phyloP scores from a whole-genome alignment of 768 basidiomycete species.

The Leccinum incarnatum region DNA sequence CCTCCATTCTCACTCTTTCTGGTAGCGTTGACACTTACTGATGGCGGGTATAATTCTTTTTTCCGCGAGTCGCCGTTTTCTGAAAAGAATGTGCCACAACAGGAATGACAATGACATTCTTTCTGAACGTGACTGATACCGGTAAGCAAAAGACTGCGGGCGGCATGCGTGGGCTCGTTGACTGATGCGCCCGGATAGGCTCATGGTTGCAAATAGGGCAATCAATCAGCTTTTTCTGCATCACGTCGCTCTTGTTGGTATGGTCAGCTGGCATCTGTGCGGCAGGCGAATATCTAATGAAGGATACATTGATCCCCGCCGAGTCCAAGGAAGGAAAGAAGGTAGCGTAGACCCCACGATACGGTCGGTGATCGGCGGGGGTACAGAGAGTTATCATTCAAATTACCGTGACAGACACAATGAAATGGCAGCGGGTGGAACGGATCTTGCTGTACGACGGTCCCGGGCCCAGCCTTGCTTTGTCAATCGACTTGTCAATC shows the following conservation, averaged over 20 bases:
- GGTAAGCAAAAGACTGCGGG: conserved; percentile 39
- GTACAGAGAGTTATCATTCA: background rate
- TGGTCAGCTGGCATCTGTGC: conserved; percentile 79
- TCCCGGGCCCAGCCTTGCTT: background rate
- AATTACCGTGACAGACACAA: background rate
- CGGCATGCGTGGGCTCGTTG: background rate
- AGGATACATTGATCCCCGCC: conserved; percentile 28
- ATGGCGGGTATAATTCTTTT: conserved; percentile 7
- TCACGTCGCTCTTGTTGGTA: conserved; percentile 72
- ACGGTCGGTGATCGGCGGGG: conserved; percentile 16
- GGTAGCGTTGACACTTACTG: conserved; percentile 60
- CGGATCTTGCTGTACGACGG: background rate
- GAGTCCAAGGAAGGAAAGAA: conserved; percentile 18
- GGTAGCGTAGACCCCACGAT: conserved; percentile 23
- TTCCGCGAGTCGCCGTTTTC: background rate
- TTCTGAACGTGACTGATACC: conserved; percentile 79
- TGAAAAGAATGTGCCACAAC: background rate
- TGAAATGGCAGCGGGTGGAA: background rate
- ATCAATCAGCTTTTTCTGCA: conserved; percentile 85
- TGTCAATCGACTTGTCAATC: background rate
- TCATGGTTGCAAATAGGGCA: conserved; percentile 91
- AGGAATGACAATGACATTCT: conserved; percentile 85
- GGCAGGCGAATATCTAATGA: conserved; percentile 69
- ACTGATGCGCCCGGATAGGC: conserved; percentile 37
- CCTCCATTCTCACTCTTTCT: conserved; percentile 82